Base-by-base conservation (phyloP, 208 protist genomes). In the Leishmania aethiopica region DNA sequence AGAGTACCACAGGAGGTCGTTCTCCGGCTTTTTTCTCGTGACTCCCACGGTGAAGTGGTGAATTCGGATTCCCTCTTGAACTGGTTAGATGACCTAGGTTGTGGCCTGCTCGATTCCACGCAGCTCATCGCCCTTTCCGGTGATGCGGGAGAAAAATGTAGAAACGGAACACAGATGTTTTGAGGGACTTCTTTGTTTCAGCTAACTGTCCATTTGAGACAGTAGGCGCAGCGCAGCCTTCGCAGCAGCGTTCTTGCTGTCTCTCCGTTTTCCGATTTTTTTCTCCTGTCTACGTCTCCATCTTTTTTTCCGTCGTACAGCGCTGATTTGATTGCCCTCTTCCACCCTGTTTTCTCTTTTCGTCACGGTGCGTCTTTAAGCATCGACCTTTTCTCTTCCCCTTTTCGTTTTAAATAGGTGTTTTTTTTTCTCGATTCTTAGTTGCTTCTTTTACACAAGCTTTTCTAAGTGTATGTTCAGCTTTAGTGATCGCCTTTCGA, bases 261-360 rank as follows among this genome's bases (percentile, higher is more conserved):
- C 19, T 74, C 42, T 67, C 47, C 78, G 57, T 17, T 55, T 73
- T 60, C 47, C 40, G 35, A 7, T 13, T 76, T 81, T 55, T 75
- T 70, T 22, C 5, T 59, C 51, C 47, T 57, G 72, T 76, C 32
- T 51, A 35, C 72, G 7, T 76, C 32, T 22, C 1, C 53, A 42
- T 79, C n/a, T 13, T 25, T 64, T 79, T 78, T 17, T 64, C 0
- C 59, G 25, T 67, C 60, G 32, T 67, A 32, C 57, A n/a, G 17
- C 57, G 57, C 28, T 40, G 60, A n/a, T 40, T 37, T 19, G 32
- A 15, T 67, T 32, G 25, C 19, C 60, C 28, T 67, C 60, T 67
- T 73, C 11, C 69, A 51, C 7, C 49, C 7, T 25, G 67, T 35
- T 25, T 76, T 84, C 62, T 69, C 70, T 76, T 60, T 75, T 67